A percentile compares a stretch with the other conserved stretches of the same genome.
Conservation (phyloP, 2,329 filamentous ascomycete species). For the Epichloe sylvatica region DNA sequence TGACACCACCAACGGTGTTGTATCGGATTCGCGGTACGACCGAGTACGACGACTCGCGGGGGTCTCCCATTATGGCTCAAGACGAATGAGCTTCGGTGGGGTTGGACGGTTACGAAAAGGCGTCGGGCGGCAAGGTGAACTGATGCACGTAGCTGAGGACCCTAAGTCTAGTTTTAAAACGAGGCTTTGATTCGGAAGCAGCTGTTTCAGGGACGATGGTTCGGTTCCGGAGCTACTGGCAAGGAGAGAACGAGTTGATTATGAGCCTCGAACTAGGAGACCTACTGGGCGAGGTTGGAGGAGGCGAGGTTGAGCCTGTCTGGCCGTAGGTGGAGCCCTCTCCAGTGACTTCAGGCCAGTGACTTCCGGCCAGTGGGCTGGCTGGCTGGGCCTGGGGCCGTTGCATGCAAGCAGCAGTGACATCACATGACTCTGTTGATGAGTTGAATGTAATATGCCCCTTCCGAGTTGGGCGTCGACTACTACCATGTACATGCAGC, state of each 20-base stretch:
- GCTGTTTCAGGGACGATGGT: background rate
- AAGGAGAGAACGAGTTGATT: conserved; percentile 6
- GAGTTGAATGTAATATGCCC: too few species aligned
- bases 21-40: conserved; percentile 60
- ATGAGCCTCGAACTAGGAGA: conserved; percentile 9
- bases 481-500: too few species aligned
- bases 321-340: conserved; percentile 21
- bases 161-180: background rate
- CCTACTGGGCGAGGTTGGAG: conserved; percentile 22
- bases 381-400: background rate
- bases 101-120: background rate
- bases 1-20: conserved; percentile 97
- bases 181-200: background rate
- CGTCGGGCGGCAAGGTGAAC: background rate
- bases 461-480: too few species aligned
- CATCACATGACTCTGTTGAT: conserved; percentile 24
- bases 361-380: conserved; percentile 8
- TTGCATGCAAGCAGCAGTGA: conserved; percentile 12
- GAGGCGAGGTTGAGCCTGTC: conserved; percentile 24
- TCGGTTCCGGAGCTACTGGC: background rate
- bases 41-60: conserved; percentile 45
- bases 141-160: background rate
- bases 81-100: conserved; percentile 5
- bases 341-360: background rate
- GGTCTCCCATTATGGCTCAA: conserved; percentile 35